Evolutionary conservation across 768 basidiomycete genomes (phyloP), one percentile per base, ranked within the genome.

Genomic region (Tremella fuciformis): DNA sequence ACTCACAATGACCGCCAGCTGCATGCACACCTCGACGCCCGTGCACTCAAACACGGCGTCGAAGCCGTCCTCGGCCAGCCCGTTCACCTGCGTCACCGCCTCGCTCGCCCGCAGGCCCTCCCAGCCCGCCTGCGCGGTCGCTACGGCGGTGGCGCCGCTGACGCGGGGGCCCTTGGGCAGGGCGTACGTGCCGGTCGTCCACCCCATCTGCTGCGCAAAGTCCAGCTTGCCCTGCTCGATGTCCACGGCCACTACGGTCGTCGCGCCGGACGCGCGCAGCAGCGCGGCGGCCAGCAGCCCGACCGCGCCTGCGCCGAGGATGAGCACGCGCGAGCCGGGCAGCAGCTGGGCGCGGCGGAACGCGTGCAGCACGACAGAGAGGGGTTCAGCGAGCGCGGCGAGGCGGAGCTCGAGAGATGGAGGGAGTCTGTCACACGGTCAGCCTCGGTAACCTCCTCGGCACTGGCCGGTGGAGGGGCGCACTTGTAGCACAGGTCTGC

Each of bases 1-100:
- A 82, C 90, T 81, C 79, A 92, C 90, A 79, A 88, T 84, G 62
- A 93, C 82, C 51, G 88, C 86, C 84, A 89, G 86, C 74, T 94
- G 91, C 72, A 94, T 90, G 72, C 88, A 90, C 37, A 85, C 82
- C 76, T 94, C 91, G 1, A 90, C 91, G 62, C 93, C 93, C 13
- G 91, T 92, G 78, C 93, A 98, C 77, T 98, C 93, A 70, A 93
- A 89, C 50, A 97, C 87, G 71, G 89, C 81, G 76, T 96, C 91
- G 78, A 91, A 94, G 26, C 94, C 94, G 24, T 89, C 86, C 16
- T 62, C 70, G 6, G 29, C 29, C 41, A 74, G 49, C 2, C 64
- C 65, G 37, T 73, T 63, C n/a, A 85, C 85, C 6, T 80, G 50
- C 81, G 80, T 52, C 84, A 83, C 70, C 80, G 82, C 61, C 85